Evolutionary conservation across 208 protist genomes (phyloP).

Genomic region (Wallacemonas sp.): DNA sequence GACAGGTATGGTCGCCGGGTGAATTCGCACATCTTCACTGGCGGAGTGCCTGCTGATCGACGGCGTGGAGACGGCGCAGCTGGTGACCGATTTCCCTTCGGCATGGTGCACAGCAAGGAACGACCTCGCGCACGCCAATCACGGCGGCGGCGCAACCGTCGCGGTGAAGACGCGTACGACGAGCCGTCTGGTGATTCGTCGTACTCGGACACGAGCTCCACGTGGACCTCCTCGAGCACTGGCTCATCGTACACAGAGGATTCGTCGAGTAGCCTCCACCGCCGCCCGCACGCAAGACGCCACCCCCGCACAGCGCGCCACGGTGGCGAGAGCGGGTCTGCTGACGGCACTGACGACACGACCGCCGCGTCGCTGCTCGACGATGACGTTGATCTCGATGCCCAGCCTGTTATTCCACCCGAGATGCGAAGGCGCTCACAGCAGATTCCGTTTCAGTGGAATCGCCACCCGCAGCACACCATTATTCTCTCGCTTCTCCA

Average conservation of each 20-base stretch:
- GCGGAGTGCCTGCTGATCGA: neutral
- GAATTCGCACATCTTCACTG: neutral
- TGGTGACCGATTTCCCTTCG: neutral
- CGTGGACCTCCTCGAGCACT: no score
- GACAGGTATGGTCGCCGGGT: neutral
- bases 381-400: slow-evolving; percentile 32
- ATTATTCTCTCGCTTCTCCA: slow-evolving; percentile 64
- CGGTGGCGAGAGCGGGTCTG: no score
- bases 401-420: slow-evolving; percentile 53
- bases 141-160: no score
- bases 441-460: slow-evolving; percentile 35
- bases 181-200: no score
- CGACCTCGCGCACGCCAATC: neutral
- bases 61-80: neutral
- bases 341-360: no score
- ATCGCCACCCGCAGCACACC: slow-evolving; percentile 51
- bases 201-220: no score
- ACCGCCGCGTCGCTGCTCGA: no score
- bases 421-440: slow-evolving; percentile 34
- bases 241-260: no score
- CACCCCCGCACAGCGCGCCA: no score
- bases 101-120: neutral
- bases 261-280: no score
- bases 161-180: no score
- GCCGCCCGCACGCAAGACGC: no score